Conservation (phyloP, 2,329 filamentous ascomycete genomes). For the Drechmeria coniospora region DNA sequence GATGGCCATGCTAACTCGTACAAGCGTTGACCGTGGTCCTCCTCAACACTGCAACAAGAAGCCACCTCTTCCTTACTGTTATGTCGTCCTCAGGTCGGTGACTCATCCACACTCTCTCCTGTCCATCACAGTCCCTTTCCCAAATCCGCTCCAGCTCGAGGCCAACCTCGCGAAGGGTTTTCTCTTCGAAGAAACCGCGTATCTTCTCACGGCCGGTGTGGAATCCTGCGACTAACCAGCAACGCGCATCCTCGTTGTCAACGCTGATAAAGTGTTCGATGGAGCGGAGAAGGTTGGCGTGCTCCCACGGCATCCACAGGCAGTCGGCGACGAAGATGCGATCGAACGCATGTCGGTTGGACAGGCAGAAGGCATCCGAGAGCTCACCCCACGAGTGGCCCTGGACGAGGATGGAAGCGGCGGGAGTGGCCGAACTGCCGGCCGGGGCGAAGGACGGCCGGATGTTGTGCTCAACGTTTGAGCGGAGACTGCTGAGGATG, state of each 20-base stretch:
- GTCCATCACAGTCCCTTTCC: slow-evolving; percentile 53
- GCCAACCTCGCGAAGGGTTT: slow-evolving; percentile 23
- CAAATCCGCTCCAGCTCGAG: slow-evolving; percentile 42
- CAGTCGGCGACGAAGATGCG: slow-evolving; percentile 57
- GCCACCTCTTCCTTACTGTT: slow-evolving; percentile 51
- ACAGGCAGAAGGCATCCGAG: slow-evolving; percentile 12
- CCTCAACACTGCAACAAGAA: slow-evolving; percentile 43
- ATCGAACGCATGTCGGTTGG: slow-evolving; percentile 30
- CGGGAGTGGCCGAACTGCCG: slow-evolving; percentile 4
- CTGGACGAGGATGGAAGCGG: slow-evolving; percentile 25
- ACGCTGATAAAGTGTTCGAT: slow-evolving; percentile 51
- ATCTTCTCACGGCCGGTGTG: slow-evolving; percentile 55
- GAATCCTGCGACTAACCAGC: slow-evolving; percentile 55
- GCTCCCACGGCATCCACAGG: slow-evolving; percentile 61
- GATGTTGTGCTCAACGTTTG: slow-evolving; percentile 42
- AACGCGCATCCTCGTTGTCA: slow-evolving; percentile 33
- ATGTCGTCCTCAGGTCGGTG: slow-evolving; percentile 52
- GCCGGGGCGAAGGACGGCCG: slow-evolving; percentile 16
- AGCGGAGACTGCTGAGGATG: slow-evolving; percentile 41
- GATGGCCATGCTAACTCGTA: background rate
- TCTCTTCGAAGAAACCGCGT: slow-evolving; percentile 44
- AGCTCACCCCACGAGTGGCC: slow-evolving; percentile 53
- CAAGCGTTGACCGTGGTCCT: slow-evolving; percentile 9
- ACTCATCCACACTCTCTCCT: slow-evolving; percentile 42
- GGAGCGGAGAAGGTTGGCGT: slow-evolving; percentile 47